A percentile compares a stretch with the other conserved stretches of the same genome.
These are phyloP conservation scores for Leccinum disarticulatum DNA, from an alignment of 768 basidiomycete genomes.

Conservation along the genomic window DNA sequence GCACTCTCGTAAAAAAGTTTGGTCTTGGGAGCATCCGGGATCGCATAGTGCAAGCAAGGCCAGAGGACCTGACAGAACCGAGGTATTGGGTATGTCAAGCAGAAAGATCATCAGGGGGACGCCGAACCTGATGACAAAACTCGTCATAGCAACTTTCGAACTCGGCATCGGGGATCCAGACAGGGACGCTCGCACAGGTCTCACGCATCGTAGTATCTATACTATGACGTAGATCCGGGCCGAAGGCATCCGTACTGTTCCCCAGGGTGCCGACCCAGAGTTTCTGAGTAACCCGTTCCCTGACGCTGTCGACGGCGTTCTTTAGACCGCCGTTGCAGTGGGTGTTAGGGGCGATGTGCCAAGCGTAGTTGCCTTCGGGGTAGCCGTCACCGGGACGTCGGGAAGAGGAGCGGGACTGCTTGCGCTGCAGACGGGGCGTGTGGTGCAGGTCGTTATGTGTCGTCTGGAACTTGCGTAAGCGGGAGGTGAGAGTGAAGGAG, in stretches of 20 bases:
- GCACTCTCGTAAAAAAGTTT: conserved; percentile 79
- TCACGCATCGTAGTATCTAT: conserved; percentile 53
- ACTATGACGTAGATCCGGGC: conserved; percentile 51
- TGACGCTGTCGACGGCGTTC: conserved; percentile 75
- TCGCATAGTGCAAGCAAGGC: conserved; percentile 84
- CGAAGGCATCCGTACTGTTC: conserved; percentile 63
- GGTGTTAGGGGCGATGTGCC: conserved; percentile 57
- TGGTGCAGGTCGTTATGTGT: conserved; percentile 44
- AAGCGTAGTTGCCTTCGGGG: conserved; percentile 35
- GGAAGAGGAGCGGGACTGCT: conserved; percentile 52
- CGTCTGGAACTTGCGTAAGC: conserved; percentile 49
- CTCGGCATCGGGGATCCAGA: conserved; percentile 82
- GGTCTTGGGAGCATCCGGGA: conserved; percentile 85
- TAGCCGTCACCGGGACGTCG: conserved; percentile 37
- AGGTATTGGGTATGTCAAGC: conserved; percentile 20
- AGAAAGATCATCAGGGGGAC: background rate
- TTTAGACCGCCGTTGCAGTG: conserved; percentile 83
- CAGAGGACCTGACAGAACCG: conserved; percentile 58
- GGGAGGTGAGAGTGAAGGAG: conserved; percentile 25
- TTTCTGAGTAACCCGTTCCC: conserved; percentile 48
- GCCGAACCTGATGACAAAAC: conserved; percentile 76
- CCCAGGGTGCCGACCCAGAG: conserved; percentile 76
- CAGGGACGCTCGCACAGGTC: conserved; percentile 46
- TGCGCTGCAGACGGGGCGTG: conserved; percentile 47
- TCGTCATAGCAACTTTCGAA: conserved; percentile 81